phyloP scores from a whole-genome alignment of 345 rosid species.

The Dovyalis caffra region DNA sequence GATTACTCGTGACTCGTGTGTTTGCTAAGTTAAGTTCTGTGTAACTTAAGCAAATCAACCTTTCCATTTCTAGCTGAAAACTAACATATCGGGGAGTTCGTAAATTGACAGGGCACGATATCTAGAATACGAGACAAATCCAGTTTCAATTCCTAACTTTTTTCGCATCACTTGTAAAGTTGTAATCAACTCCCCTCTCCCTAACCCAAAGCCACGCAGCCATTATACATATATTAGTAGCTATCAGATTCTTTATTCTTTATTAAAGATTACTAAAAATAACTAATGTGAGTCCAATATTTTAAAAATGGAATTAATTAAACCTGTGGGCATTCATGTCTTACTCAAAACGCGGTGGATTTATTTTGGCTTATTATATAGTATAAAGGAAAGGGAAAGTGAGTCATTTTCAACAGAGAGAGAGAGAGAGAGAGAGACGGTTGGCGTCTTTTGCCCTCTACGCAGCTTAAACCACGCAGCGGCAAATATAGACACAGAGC shows the following conservation, averaged over 20 bases:
- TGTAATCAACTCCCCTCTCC: not conserved
- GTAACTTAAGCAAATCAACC: not conserved
- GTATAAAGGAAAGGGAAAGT: slow-evolving; percentile 16
- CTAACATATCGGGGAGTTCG: slow-evolving; percentile 1
- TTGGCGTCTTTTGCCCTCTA: slow-evolving; percentile 65
- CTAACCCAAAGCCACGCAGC: not conserved
- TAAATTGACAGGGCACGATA: slow-evolving; percentile 2
- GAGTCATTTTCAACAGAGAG: slow-evolving; percentile 44
- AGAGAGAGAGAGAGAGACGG: slow-evolving; percentile 24
- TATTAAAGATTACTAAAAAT: not conserved
- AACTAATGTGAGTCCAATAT: not conserved
- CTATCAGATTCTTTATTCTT: not conserved
- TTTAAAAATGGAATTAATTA: not conserved
- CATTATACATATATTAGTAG: not conserved
- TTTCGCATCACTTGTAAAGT: not conserved
- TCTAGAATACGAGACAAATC: not conserved
- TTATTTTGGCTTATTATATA: slow-evolving; percentile 29
- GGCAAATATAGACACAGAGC: slow-evolving; percentile 31
- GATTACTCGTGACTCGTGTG: not conserved
- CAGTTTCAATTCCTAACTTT: not conserved
- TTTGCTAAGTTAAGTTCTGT: not conserved
- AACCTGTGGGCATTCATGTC: slow-evolving; percentile 33
- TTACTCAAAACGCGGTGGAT: slow-evolving; percentile 18
- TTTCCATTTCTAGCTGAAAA: slow-evolving; percentile 1
- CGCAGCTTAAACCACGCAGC: slow-evolving; percentile 57